Conservation (phyloP, 768 basidiomycete species). For the Terana coerulea region DNA sequence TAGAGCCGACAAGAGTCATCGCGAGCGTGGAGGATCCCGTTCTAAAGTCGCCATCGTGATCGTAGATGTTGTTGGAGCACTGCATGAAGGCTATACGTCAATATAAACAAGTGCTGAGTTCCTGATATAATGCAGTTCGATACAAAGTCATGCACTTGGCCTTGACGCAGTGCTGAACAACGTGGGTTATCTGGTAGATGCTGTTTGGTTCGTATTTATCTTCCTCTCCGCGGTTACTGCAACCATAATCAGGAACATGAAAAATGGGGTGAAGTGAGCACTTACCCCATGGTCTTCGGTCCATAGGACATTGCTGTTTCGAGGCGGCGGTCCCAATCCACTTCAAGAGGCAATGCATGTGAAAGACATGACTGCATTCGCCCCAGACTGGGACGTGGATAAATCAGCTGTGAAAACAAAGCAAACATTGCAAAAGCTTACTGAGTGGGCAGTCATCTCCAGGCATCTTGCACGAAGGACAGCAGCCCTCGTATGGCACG, state of each 20-base stretch:
- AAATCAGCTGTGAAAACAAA: not conserved
- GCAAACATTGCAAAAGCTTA: constrained; percentile 35
- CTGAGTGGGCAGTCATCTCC: constrained; percentile 95
- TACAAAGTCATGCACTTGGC: not conserved
- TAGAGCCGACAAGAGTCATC: constrained; percentile 38
- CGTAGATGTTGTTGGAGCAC: no score
- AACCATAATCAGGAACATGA: not conserved
- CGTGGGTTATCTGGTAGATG: no score
- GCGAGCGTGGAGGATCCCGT: constrained; percentile 39
- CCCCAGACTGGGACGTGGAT: constrained; percentile 91
- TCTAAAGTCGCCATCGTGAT: constrained; percentile 11
- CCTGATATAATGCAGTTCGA: not conserved
- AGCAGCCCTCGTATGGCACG: constrained; percentile 90
- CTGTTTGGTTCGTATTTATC: constrained; percentile 19
- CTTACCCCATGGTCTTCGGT: constrained; percentile 88
- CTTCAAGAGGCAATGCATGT: constrained; percentile 97
- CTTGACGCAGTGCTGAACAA: no score
- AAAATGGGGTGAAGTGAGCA: constrained; percentile 10
- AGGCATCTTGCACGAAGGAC: constrained; percentile 93
- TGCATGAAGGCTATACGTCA: no score
- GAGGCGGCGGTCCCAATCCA: constrained; percentile 90
- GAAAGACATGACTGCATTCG: constrained; percentile 95
- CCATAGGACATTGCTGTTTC: constrained; percentile 99
- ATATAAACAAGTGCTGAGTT: no score
- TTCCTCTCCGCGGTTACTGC: constrained; percentile 55